Evolutionary conservation across 257 asterid species (phyloP).

Genomic region (Lycium barbarum): DNA sequence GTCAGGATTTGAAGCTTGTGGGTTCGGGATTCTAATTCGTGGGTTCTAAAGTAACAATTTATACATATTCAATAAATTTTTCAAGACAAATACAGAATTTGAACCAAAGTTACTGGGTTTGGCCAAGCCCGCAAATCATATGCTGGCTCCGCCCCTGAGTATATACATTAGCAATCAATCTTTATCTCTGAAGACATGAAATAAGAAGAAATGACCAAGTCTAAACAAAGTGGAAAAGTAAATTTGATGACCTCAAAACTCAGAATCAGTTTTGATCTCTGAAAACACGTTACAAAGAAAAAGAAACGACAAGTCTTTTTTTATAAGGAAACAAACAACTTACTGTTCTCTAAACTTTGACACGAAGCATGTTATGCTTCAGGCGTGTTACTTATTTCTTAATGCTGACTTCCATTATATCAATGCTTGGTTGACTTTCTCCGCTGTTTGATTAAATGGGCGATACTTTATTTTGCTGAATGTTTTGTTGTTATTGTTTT

Average conservation of each 20-base stretch:
- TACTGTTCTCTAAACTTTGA: neutral
- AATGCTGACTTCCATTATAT: neutral
- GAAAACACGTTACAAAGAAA: neutral
- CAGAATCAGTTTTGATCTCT: neutral
- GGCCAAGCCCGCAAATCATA: no score
- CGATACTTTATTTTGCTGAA: neutral
- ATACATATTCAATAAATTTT: no score
- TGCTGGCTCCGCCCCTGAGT: no score
- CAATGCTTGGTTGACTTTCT: neutral
- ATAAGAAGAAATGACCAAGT: neutral
- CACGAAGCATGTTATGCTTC: constrained; percentile 11
- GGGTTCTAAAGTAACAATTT: no score
- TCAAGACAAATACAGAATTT: no score
- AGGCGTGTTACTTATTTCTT: neutral
- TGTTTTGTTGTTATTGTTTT: constrained; percentile 26
- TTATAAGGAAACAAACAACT: no score
- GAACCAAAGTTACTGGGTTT: no score
- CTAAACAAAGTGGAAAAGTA: neutral
- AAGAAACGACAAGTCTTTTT: neutral
- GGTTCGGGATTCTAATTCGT: no score
- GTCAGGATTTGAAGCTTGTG: no score
- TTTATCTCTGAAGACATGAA: constrained; percentile 15
- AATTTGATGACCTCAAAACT: neutral
- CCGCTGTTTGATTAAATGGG: neutral
- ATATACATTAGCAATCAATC: neutral